phyloP scores from a whole-genome alignment of 1,284 basidiomycete species.

The Schizophyllum commune region DNA sequence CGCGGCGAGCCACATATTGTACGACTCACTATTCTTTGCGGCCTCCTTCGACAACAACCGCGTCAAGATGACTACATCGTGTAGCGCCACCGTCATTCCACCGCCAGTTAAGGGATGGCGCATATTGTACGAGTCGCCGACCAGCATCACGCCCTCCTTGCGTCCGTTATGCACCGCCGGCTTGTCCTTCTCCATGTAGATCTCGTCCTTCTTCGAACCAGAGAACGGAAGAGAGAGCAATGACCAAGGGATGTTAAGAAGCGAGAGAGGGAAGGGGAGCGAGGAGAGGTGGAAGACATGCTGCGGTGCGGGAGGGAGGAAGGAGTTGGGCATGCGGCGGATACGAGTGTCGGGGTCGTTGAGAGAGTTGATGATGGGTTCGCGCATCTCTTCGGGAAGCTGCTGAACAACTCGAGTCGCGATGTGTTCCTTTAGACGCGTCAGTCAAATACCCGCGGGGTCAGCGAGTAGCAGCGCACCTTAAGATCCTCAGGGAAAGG shows the following conservation, averaged over 20 bases:
- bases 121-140: slow-evolving; percentile 99
- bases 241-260: neutral
- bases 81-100: slow-evolving; percentile 91
- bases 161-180: neutral
- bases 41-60: slow-evolving; percentile 38
- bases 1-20: neutral
- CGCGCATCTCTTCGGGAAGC: slow-evolving; percentile 42
- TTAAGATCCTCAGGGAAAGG: slow-evolving; percentile 82
- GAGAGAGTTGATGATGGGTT: neutral
- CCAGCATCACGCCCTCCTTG: slow-evolving; percentile 75
- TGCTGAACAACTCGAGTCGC: slow-evolving; percentile 67
- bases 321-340: slow-evolving; percentile 94
- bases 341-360: slow-evolving; percentile 38
- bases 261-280: slow-evolving; percentile 28
- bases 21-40: neutral
- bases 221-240: neutral
- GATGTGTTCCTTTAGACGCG: slow-evolving; percentile 51
- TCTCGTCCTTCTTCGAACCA: neutral
- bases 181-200: neutral
- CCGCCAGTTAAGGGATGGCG: slow-evolving; percentile 96
- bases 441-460: neutral
- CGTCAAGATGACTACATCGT: slow-evolving; percentile 74
- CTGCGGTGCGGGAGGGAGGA: slow-evolving; percentile 83
- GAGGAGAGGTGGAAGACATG: slow-evolving; percentile 18
- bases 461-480: slow-evolving; percentile 29